Evolutionary conservation across 495 filamentous ascomycete species (phyloP).

Genomic region (Melanomma pulvis-pyrius): DNA sequence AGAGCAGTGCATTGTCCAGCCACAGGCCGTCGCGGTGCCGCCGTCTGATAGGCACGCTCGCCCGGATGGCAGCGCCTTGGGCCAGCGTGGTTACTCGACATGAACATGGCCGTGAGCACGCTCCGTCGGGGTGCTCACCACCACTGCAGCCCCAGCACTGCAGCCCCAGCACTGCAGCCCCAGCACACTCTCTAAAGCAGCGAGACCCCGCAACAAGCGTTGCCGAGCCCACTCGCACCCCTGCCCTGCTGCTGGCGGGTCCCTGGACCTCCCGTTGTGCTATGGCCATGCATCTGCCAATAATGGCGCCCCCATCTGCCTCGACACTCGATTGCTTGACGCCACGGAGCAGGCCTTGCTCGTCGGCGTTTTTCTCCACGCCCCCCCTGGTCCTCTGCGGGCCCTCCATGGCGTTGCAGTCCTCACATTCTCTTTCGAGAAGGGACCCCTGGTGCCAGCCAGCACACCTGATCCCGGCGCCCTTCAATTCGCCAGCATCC

Average conservation of each 20-base stretch:
- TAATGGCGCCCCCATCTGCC: conserved; percentile 32
- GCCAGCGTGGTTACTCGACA: conserved; percentile 14
- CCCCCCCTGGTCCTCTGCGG: conserved; percentile 31
- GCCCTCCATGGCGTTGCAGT: conserved; percentile 30
- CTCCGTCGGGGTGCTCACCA: conserved; percentile 11
- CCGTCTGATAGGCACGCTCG: conserved; percentile 34
- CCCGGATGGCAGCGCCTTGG: conserved; percentile 26
- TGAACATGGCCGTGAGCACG: conserved; percentile 19
- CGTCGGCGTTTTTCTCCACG: conserved; percentile 39
- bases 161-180: background rate
- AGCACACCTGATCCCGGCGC: conserved; percentile 31
- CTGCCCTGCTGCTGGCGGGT: conserved; percentile 26
- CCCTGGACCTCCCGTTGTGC: conserved; percentile 37
- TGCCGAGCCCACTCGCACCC: conserved; percentile 39
- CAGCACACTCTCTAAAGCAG: conserved; percentile 23
- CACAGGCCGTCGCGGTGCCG: conserved; percentile 10
- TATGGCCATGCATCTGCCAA: conserved; percentile 34
- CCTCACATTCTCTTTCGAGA: conserved; percentile 41
- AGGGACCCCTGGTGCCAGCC: conserved; percentile 30
- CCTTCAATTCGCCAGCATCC: conserved; percentile 32
- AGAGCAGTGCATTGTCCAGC: conserved; percentile 26
- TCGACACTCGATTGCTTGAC: conserved; percentile 37
- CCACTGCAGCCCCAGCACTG: conserved; percentile 15
- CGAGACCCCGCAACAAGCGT: conserved; percentile 41
- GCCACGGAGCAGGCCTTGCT: conserved; percentile 38